These are phyloP conservation scores for Hyaloscypha bicolor DNA, from an alignment of 495 filamentous ascomycete genomes.

Conservation along the genomic window DNA sequence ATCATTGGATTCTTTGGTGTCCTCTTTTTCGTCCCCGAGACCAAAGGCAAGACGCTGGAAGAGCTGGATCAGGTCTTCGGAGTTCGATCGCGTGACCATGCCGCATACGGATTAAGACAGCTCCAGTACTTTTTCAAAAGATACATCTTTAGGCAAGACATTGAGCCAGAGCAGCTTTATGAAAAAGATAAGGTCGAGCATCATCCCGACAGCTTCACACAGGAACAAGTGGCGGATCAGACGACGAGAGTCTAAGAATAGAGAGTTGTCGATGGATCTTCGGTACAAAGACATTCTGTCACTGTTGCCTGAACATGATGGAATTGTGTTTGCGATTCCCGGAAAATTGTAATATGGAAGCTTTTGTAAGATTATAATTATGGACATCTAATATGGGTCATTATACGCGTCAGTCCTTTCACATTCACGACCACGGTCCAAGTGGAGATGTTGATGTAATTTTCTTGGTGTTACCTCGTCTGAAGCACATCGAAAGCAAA, in stretches of 20 bases:
- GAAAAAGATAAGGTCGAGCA: conserved; percentile 21
- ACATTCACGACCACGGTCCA: too few relatives aligned
- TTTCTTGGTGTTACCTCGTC: too few relatives aligned
- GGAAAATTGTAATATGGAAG: too few relatives aligned
- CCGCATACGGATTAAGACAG: conserved; percentile 28
- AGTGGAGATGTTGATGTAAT: too few relatives aligned
- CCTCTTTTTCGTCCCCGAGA: conserved; percentile 77
- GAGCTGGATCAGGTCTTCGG: conserved; percentile 62
- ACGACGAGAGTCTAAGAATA: conserved; percentile 16
- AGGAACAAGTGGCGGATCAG: conserved; percentile 17
- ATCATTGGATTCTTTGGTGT: conserved; percentile 69
- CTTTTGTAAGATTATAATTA: too few relatives aligned
- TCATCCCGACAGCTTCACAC: conserved; percentile 9
- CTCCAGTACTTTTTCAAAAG: conserved; percentile 24
- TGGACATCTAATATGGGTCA: too few relatives aligned
- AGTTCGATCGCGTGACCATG: conserved; percentile 49
- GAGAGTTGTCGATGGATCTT: too few relatives aligned
- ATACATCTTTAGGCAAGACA: conserved; percentile 19
- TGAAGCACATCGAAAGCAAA: too few relatives aligned
- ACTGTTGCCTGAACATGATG: too few relatives aligned
- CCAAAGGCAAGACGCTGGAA: conserved; percentile 75
- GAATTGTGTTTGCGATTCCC: too few relatives aligned
- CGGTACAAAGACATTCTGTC: too few relatives aligned
- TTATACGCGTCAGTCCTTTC: too few relatives aligned
- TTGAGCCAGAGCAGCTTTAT: conserved; percentile 22